Conservation (phyloP, 2,329 filamentous ascomycete genomes). For the Diaporthe ilicicola region DNA sequence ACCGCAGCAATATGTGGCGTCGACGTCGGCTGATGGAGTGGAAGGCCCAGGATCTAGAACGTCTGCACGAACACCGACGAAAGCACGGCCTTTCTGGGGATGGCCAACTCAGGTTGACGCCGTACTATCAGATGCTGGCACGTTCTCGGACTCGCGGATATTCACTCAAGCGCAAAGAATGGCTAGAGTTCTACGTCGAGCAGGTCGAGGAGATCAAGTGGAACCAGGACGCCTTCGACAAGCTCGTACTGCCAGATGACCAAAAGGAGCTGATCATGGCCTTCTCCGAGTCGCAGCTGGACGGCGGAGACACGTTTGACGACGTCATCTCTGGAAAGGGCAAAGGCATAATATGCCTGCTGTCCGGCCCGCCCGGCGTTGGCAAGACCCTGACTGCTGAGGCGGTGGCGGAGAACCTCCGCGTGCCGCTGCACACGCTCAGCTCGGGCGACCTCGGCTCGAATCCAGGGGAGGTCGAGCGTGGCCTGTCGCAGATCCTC, state of each 20-base stretch:
- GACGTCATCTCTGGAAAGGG: constrained; percentile 63
- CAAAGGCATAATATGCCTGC: constrained; percentile 58
- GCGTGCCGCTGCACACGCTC: constrained; percentile 59
- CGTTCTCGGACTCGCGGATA: constrained; percentile 54
- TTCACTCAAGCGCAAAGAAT: constrained; percentile 55
- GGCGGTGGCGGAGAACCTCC: constrained; percentile 58
- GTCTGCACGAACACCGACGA: constrained; percentile 39
- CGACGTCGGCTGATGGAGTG: constrained; percentile 43
- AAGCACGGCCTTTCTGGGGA: constrained; percentile 34
- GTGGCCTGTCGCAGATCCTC: constrained; percentile 71
- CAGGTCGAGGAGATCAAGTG: constrained; percentile 54
- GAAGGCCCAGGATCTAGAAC: constrained; percentile 44
- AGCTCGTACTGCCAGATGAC: constrained; percentile 56
- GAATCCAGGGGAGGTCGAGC: constrained; percentile 70
- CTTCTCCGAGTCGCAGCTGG: constrained; percentile 58
- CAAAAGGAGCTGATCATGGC: constrained; percentile 61
- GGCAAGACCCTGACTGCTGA: constrained; percentile 61
- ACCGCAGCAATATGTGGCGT: constrained; percentile 45
- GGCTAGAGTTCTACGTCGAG: constrained; percentile 59
- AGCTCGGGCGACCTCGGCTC: constrained; percentile 76
- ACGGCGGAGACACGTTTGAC: constrained; percentile 52
- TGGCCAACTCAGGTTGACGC: constrained; percentile 40
- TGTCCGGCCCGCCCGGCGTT: constrained; percentile 57
- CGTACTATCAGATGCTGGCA: constrained; percentile 45
- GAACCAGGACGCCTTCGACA: constrained; percentile 57